Evolutionary conservation across 208 protist species (phyloP).

Genomic region (Acanthamoeba triangularis): DNA sequence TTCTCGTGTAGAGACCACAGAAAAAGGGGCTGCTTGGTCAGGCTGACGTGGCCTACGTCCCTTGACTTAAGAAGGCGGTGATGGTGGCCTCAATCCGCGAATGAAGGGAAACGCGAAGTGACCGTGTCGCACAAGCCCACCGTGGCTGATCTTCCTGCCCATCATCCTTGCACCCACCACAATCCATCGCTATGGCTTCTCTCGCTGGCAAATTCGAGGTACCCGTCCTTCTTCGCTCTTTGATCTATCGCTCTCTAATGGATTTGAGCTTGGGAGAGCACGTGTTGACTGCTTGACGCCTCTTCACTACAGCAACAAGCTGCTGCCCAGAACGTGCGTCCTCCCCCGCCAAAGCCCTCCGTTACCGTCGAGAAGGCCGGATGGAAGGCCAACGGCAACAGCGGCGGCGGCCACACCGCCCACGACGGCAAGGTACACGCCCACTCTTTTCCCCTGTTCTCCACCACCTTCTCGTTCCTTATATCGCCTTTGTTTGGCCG

Average conservation of each 20-base stretch:
- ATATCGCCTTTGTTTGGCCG: not conserved
- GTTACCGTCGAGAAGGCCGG: constrained; percentile 9
- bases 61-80: too few species aligned
- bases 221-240: not conserved
- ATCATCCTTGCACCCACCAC: not conserved
- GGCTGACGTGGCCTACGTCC: too few species aligned
- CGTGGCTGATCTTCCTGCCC: too few species aligned
- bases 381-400: constrained; percentile 54
- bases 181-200: not conserved
- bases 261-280: too few species aligned
- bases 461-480: not conserved
- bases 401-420: constrained; percentile 49
- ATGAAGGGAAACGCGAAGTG: too few species aligned
- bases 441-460: not conserved
- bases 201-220: constrained; percentile 15
- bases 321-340: not conserved
- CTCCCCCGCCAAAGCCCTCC: not conserved
- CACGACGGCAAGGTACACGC: constrained; percentile 63
- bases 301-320: not conserved
- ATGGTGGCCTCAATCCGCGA: too few species aligned
- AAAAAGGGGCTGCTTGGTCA: too few species aligned
- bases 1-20: too few species aligned
- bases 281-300: not conserved
- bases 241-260: too few species aligned
- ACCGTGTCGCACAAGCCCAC: too few species aligned